A percentile compares a stretch with the other conserved stretches of the same genome.
Evolutionary conservation across 495 filamentous ascomycete species (phyloP).

Genomic region (Neurospora sp.): DNA sequence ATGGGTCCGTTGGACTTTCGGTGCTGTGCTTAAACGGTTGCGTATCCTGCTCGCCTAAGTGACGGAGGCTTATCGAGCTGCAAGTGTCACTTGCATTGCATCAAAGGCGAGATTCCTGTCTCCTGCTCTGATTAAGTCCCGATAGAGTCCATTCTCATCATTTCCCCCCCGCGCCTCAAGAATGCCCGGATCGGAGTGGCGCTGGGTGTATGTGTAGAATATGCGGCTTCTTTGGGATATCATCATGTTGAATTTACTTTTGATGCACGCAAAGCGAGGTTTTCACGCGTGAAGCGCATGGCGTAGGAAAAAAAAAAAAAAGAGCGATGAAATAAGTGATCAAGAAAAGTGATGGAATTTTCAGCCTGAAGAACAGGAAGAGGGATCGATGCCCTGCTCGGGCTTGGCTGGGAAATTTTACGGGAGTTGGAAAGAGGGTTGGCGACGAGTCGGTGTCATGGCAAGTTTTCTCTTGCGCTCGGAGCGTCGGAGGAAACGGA

Average conservation of each 20-base stretch:
- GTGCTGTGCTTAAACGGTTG: too few species aligned
- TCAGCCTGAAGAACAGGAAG: neutral
- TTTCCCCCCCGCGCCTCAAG: neutral
- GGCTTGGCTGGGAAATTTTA: too few species aligned
- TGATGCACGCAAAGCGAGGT: neutral
- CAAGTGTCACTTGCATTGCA: too few species aligned
- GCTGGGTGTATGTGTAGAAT: too few species aligned
- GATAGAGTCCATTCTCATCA: too few species aligned
- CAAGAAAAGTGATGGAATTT: neutral
- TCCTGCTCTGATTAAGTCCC: too few species aligned
- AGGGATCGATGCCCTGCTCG: too few species aligned
- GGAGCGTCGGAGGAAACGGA: too few species aligned
- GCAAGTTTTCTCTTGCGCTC: too few species aligned
- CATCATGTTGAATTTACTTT: neutral
- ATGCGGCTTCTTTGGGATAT: neutral
- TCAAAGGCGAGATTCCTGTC: too few species aligned
- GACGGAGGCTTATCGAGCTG: neutral
- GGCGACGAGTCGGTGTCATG: too few species aligned
- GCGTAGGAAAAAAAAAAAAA: neutral
- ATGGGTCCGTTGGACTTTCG: neutral
- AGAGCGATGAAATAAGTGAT: neutral
- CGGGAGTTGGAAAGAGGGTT: too few species aligned
- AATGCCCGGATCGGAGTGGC: neutral
- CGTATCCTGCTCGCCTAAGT: neutral
- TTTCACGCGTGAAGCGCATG: neutral